A percentile compares a stretch with the other conserved stretches of the same genome.
Evolutionary conservation across 2,329 filamentous ascomycete genomes (phyloP).

Genomic region (Xylaria sp.): DNA sequence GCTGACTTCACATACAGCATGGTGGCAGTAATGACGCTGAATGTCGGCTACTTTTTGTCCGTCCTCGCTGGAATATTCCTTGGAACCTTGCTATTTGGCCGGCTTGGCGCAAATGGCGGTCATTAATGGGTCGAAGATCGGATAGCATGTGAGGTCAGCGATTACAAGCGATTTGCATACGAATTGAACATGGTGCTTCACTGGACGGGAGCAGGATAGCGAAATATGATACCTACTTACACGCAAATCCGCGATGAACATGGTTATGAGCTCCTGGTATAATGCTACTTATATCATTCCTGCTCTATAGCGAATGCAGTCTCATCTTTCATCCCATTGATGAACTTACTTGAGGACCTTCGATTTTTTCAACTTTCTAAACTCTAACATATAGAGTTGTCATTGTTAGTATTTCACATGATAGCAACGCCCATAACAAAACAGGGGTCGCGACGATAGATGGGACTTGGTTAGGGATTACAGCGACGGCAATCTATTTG

Average conservation of each 20-base stretch:
- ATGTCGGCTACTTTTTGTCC: conserved; percentile 49
- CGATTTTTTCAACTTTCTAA: no score
- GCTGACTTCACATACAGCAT: conserved; percentile 38
- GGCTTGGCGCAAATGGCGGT: conserved; percentile 34
- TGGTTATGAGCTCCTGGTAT: not conserved
- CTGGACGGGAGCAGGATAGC: not conserved
- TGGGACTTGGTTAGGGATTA: no score
- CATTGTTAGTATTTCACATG: no score
- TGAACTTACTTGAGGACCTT: no score
- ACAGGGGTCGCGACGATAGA: no score
- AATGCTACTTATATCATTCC: not conserved
- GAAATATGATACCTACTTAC: not conserved
- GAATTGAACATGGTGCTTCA: not conserved
- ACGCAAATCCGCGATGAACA: not conserved
- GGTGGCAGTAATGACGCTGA: conserved; percentile 50
- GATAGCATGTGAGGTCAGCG: not conserved
- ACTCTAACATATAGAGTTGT: no score
- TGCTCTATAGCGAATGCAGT: no score
- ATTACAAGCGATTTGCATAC: no score
- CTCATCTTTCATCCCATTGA: no score
- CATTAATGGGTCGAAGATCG: conserved; percentile 12
- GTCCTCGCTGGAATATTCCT: conserved; percentile 48
- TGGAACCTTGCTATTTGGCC: conserved; percentile 43
- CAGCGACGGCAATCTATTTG: no score
- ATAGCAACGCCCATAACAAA: no score